These are phyloP conservation scores for Xylaria sp. DNA, from an alignment of 2,329 filamentous ascomycete genomes.

Conservation along the genomic window DNA sequence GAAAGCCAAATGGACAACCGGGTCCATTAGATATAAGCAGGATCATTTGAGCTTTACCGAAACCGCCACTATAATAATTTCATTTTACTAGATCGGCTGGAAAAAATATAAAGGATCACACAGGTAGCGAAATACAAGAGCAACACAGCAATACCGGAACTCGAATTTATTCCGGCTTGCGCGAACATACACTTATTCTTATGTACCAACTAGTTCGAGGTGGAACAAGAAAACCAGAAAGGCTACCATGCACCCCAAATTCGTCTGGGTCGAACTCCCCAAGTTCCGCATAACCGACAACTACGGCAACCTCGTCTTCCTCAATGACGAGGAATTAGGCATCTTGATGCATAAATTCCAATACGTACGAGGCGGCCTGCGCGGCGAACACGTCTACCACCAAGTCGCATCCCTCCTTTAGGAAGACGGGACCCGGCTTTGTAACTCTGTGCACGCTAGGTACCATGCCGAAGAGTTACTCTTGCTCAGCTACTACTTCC, in stretches of 20 bases:
- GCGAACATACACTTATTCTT: not conserved
- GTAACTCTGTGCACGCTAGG: conserved; percentile 32
- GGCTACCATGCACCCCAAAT: conserved; percentile 35
- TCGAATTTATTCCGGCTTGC: too few species aligned
- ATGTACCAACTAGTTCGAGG: not conserved
- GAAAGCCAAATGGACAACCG: too few species aligned
- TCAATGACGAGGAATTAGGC: conserved; percentile 34
- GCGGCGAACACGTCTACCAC: conserved; percentile 34
- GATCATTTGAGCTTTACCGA: too few species aligned
- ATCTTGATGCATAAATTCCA: conserved; percentile 36
- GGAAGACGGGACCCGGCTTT: conserved; percentile 39
- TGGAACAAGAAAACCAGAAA: not conserved
- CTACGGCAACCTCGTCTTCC: conserved; percentile 32
- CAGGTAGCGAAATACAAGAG: too few species aligned
- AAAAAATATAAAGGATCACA: too few species aligned
- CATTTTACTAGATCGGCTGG: too few species aligned
- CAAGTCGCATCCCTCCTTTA: conserved; percentile 38
- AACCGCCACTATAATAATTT: too few species aligned
- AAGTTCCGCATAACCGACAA: conserved; percentile 40
- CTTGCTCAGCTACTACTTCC: conserved; percentile 39
- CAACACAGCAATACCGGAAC: too few species aligned
- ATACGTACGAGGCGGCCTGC: conserved; percentile 35
- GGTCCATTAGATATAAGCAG: too few species aligned
- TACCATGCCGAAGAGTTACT: conserved; percentile 41
- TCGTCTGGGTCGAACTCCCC: conserved; percentile 41